Conservation (phyloP, 2,329 filamentous ascomycete genomes). For the Hypoxylon sp. region DNA sequence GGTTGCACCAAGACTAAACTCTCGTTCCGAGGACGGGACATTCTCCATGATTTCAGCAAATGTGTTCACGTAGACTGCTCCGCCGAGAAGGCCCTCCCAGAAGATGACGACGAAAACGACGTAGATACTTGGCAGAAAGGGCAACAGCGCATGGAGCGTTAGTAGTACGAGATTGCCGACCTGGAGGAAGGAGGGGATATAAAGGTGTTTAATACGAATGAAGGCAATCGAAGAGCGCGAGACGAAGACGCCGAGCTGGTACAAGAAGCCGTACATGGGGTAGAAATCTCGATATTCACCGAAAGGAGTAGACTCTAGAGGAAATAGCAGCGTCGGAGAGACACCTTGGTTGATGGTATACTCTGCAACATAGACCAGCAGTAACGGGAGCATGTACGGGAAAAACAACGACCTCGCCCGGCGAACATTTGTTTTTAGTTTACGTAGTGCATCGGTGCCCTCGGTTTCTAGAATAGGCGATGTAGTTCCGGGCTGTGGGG, state of each 20-base stretch:
- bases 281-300: conserved; percentile 86
- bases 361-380: conserved; percentile 93
- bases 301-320: conserved; percentile 79
- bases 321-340: conserved; percentile 87
- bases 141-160: conserved; percentile 76
- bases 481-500: conserved; percentile 52
- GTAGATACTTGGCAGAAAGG: conserved; percentile 86
- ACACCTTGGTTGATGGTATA: conserved; percentile 98
- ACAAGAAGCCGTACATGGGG: conserved; percentile 92
- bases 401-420: conserved; percentile 76
- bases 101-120: conserved; percentile 86
- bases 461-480: conserved; percentile 52
- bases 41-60: conserved; percentile 94
- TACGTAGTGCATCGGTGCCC: conserved; percentile 43
- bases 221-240: conserved; percentile 92
- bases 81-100: conserved; percentile 93
- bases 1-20: conserved; percentile 90
- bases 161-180: conserved; percentile 79
- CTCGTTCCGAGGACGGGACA: conserved; percentile 78
- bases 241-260: conserved; percentile 94
- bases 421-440: conserved; percentile 63
- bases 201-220: conserved; percentile 80
- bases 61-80: conserved; percentile 93
- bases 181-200: conserved; percentile 84
- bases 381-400: conserved; percentile 85